A percentile compares a stretch with the other conserved stretches of the same genome.
These are phyloP conservation scores for Nissolia schottii DNA, from an alignment of 306 rosid genomes.

Conservation along the genomic window DNA sequence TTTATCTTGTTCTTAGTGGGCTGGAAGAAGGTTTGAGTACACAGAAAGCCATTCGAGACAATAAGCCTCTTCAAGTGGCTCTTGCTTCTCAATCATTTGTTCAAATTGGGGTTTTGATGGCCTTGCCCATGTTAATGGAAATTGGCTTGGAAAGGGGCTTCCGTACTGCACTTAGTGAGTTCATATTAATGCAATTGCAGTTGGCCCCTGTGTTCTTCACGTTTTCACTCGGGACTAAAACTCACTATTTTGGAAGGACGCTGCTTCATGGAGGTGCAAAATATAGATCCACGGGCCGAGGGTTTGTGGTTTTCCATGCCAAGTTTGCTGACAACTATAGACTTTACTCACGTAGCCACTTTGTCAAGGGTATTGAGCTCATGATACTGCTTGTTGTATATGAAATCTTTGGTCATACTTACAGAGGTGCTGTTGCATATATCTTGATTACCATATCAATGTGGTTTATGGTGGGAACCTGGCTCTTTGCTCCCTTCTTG, in stretches of 20 bases:
- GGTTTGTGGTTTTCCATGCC: conserved; percentile 54
- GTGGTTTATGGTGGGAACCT: conserved; percentile 56
- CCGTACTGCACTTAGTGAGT: conserved; percentile 49
- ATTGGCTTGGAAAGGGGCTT: conserved; percentile 56
- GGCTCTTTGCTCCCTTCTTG: conserved; percentile 54
- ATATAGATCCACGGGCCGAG: conserved; percentile 51
- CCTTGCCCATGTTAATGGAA: conserved; percentile 54
- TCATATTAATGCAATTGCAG: conserved; percentile 48
- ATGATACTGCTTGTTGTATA: conserved; percentile 42
- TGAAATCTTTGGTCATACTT: conserved; percentile 38
- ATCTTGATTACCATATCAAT: conserved; percentile 45
- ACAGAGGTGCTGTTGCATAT: conserved; percentile 36
- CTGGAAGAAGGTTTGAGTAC: conserved; percentile 44
- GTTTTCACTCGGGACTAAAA: conserved; percentile 48
- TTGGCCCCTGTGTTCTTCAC: conserved; percentile 53
- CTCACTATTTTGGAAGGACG: conserved; percentile 54
- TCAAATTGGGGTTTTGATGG: conserved; percentile 47
- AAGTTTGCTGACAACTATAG: conserved; percentile 52
- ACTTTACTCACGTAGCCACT: conserved; percentile 52
- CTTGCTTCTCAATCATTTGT: conserved; percentile 49
- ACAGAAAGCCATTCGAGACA: conserved; percentile 38
- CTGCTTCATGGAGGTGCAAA: conserved; percentile 52
- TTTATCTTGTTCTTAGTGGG: conserved; percentile 52
- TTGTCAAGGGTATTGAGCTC: conserved; percentile 53
- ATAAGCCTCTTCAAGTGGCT: conserved; percentile 55